Conservation (phyloP, 306 rosid genomes). For the Cucumis sativus region Cucumber_9930_V3 NC_026656.2:15077501-15078000, state of each 20-base stretch:
- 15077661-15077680: constrained; percentile 73
- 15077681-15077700: constrained; percentile 87
- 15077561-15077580: constrained; percentile 67
- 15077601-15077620: constrained; percentile 87
- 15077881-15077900: no score
- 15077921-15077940: no score
- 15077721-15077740: constrained; percentile 41
- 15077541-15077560: constrained; percentile 78
- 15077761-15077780: neutral
- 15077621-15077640: constrained; percentile 69
- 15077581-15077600: constrained; percentile 78
- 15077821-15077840: neutral
- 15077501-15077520: neutral
- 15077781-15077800: neutral
- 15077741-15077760: constrained; percentile 8
- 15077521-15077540: constrained; percentile 3
- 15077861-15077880: neutral
- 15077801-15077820: neutral
- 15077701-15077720: constrained; percentile 49
- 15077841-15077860: neutral
- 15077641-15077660: constrained; percentile 90
- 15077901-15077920: no score
- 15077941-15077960: no score
- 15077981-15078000: no score
- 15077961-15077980: no score